phyloP scores from a whole-genome alignment of 208 protist species.

The Lotmaria passim region DNA sequence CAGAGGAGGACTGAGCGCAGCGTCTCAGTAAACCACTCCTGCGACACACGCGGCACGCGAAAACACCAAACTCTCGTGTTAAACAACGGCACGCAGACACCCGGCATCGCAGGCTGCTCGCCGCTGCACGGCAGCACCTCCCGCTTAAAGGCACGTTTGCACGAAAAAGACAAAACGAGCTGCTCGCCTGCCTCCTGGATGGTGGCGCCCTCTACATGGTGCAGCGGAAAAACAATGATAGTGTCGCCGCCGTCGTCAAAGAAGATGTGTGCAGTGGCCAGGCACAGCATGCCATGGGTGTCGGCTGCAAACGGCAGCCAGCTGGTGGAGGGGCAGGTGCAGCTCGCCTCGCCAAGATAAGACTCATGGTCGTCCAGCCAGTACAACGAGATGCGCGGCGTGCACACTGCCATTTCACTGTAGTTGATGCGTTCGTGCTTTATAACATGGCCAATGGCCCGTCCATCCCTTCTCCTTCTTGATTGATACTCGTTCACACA shows the following conservation, averaged over 20 bases:
- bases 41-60: conserved; percentile 1
- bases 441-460: neutral
- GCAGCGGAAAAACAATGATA: conserved; percentile 21
- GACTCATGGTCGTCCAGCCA: conserved; percentile 42
- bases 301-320: conserved; percentile 18
- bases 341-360: conserved; percentile 30
- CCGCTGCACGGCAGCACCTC: conserved; percentile 10
- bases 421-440: neutral
- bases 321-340: conserved; percentile 16
- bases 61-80: conserved; percentile 23
- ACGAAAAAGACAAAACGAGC: conserved; percentile 17
- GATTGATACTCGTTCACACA: too few relatives aligned
- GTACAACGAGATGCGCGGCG: conserved; percentile 36
- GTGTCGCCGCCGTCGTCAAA: conserved; percentile 32
- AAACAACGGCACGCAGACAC: conserved; percentile 9
- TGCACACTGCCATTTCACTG: neutral
- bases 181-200: conserved; percentile 1
- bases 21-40: conserved; percentile 23
- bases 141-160: conserved; percentile 7
- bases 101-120: conserved; percentile 12
- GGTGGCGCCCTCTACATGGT: neutral
- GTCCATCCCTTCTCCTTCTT: neutral
- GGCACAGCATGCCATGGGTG: conserved; percentile 16
- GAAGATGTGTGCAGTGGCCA: conserved; percentile 40
- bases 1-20: conserved; percentile 23